These are phyloP conservation scores for Cryoendolithus antarcticus DNA, from an alignment of 2,329 filamentous ascomycete genomes.

Conservation along the genomic window DNA sequence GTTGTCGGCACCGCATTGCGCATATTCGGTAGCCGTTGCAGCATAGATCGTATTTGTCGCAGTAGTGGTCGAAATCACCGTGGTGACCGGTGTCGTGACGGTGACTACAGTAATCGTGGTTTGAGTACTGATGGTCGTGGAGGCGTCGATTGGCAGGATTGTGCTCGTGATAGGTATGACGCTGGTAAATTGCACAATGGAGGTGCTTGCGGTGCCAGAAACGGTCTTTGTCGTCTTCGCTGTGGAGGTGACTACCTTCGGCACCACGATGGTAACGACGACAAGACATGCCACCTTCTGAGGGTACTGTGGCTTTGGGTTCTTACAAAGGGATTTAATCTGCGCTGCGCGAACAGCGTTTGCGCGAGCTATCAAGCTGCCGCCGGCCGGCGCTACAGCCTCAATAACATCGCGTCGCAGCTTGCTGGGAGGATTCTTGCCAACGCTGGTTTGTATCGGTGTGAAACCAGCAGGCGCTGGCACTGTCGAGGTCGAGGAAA, in stretches of 20 bases:
- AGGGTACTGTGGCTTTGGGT: not conserved
- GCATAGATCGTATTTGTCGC: constrained; percentile 1
- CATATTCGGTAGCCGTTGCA: constrained; percentile 1
- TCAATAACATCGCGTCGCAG: not conserved
- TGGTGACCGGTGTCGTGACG: not conserved
- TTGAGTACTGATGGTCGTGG: not conserved
- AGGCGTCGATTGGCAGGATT: not conserved
- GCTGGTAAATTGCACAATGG: not conserved
- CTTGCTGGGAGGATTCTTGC: not conserved
- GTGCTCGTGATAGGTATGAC: not conserved
- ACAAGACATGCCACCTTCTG: not conserved
- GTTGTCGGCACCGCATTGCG: constrained; percentile 2
- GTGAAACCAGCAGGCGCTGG: not conserved
- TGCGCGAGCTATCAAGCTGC: not conserved
- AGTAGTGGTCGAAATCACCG: not conserved
- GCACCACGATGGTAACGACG: not conserved
- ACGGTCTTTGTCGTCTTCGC: not conserved
- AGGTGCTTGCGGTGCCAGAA: not conserved
- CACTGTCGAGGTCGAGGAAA: not conserved
- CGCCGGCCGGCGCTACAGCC: not conserved
- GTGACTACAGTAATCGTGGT: not conserved
- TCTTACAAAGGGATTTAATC: not conserved
- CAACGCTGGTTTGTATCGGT: not conserved
- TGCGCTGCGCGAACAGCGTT: not conserved
- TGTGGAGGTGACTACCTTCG: not conserved